Conservation (phyloP, 345 rosid species). For the Arabis alpina region DNA sequence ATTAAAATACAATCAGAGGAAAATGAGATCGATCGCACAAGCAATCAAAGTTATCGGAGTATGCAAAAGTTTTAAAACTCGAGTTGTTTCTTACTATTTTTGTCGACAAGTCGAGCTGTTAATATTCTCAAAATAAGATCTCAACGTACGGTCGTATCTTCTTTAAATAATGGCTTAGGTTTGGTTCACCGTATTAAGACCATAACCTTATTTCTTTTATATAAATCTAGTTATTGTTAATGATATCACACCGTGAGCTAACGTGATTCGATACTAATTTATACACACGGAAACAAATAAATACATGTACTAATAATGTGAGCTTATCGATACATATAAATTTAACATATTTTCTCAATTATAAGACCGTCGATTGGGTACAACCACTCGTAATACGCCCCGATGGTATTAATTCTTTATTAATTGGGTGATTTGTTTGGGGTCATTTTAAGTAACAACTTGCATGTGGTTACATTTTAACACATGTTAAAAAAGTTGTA, state of each 20-base stretch:
- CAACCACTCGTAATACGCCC: conserved; percentile 34
- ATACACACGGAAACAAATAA: conserved; percentile 40
- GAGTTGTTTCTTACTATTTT: conserved; percentile 22
- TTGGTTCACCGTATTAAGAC: conserved; percentile 43
- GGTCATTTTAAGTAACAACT: not conserved
- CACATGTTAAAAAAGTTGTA: too few relatives aligned
- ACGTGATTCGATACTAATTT: conserved; percentile 39
- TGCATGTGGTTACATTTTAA: not conserved
- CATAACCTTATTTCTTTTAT: conserved; percentile 10
- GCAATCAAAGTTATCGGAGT: not conserved
- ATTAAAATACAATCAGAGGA: not conserved
- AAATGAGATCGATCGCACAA: conserved; percentile 8
- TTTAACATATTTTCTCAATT: conserved; percentile 15
- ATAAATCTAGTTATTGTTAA: conserved; percentile 19
- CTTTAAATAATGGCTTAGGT: conserved; percentile 21
- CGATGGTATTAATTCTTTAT: conserved; percentile 7
- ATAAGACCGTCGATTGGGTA: conserved; percentile 28
- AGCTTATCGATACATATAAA: conserved; percentile 14
- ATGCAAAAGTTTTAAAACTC: conserved; percentile 14
- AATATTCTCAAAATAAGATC: conserved; percentile 35
- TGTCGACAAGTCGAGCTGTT: conserved; percentile 39
- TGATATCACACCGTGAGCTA: conserved; percentile 36
- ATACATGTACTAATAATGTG: conserved; percentile 6
- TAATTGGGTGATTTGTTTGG: not conserved
- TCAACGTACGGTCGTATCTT: conserved; percentile 32